Conservation (phyloP, 2,329 filamentous ascomycete genomes). For the Pseudonectria foliicola region DNA sequence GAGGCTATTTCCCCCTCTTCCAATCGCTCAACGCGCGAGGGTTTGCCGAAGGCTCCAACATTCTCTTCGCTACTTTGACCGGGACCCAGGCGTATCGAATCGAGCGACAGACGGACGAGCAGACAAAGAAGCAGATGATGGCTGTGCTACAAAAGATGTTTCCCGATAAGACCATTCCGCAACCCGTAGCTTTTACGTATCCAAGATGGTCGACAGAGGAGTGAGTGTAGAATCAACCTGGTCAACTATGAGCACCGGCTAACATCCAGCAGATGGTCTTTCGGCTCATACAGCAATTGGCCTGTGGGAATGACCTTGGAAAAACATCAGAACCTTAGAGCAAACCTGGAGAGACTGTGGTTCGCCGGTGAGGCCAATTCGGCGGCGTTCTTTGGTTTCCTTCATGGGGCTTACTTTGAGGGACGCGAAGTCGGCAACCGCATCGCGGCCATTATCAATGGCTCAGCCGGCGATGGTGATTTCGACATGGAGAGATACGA, state of each 20-base stretch:
- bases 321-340: conserved; percentile 60
- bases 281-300: conserved; percentile 63
- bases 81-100: conserved; percentile 48
- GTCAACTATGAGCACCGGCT: background rate
- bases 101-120: conserved; percentile 51
- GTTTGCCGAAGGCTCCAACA: conserved; percentile 54
- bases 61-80: conserved; percentile 59
- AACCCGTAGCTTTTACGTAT: conserved; percentile 54
- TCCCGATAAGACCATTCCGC: conserved; percentile 45
- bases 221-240: conserved; percentile 10
- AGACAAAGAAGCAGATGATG: conserved; percentile 50
- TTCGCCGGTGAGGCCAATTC: conserved; percentile 61
- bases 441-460: conserved; percentile 26
- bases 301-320: conserved; percentile 55
- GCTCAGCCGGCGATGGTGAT: conserved; percentile 15
- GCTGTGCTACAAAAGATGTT: conserved; percentile 56
- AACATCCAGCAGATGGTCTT: conserved; percentile 31
- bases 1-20: conserved; percentile 49
- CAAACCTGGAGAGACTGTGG: conserved; percentile 54
- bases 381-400: conserved; percentile 56
- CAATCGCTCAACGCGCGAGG: conserved; percentile 53
- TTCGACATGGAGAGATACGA: conserved; percentile 21
- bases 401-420: conserved; percentile 56
- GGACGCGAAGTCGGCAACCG: conserved; percentile 41
- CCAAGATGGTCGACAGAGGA: conserved; percentile 29